Evolutionary conservation across 768 basidiomycete species (phyloP).

Genomic region (Lanmaoa rubissima): DNA sequence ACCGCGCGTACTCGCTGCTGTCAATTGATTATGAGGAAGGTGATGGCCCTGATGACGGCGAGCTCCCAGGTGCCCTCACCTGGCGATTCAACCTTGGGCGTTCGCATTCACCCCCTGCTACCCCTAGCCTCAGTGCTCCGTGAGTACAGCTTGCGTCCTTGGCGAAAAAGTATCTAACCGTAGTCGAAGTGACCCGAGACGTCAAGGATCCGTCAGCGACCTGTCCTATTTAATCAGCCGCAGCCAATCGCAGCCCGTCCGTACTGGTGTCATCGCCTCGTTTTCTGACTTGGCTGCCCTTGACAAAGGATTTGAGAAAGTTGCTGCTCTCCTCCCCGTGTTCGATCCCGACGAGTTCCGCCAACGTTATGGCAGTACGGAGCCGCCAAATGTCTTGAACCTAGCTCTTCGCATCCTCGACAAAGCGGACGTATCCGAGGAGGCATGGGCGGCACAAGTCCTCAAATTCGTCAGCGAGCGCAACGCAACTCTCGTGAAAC

Average conservation of each 20-base stretch:
- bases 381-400: slow-evolving; percentile 93
- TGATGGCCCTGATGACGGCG: slow-evolving; percentile 79
- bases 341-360: slow-evolving; percentile 71
- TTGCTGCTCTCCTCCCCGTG: slow-evolving; percentile 68
- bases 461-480: slow-evolving; percentile 69
- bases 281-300: slow-evolving; percentile 76
- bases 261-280: slow-evolving; percentile 89
- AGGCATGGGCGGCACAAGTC: slow-evolving; percentile 73
- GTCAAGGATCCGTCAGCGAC: slow-evolving; percentile 94
- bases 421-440: slow-evolving; percentile 70
- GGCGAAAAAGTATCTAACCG: slow-evolving; percentile 3
- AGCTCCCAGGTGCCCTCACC: slow-evolving; percentile 73
- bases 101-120: slow-evolving; percentile 82
- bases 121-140: slow-evolving; percentile 57
- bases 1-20: slow-evolving; percentile 88
- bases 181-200: slow-evolving; percentile 52
- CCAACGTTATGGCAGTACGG: slow-evolving; percentile 70
- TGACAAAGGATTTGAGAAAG: slow-evolving; percentile 68
- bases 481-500: slow-evolving; percentile 56
- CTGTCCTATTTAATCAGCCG: slow-evolving; percentile 88
- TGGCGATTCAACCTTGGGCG: slow-evolving; percentile 97
- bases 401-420: slow-evolving; percentile 88
- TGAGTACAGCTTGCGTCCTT: slow-evolving; percentile 11
- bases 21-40: slow-evolving; percentile 96
- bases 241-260: slow-evolving; percentile 84